Evolutionary conservation across 345 rosid species (phyloP).

Genomic region (Abelmoschus esculentus): DNA sequence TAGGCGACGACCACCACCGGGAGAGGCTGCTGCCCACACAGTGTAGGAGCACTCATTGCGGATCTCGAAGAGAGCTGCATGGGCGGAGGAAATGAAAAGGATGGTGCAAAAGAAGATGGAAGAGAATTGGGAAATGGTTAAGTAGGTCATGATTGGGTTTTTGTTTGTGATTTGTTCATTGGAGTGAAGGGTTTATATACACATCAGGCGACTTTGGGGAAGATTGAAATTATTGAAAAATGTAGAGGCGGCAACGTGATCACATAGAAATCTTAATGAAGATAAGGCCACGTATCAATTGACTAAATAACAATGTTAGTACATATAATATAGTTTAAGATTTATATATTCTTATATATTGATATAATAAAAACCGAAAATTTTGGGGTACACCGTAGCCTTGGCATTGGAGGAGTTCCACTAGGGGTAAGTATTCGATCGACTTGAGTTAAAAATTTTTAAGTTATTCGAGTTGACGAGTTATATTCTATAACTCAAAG

Average conservation of each 20-base stretch:
- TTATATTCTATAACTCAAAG: too few relatives aligned
- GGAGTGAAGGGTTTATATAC: background rate
- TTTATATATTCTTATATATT: too few relatives aligned
- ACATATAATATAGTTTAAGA: too few relatives aligned
- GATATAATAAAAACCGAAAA: too few relatives aligned
- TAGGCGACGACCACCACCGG: conserved; percentile 39
- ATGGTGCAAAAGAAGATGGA: background rate
- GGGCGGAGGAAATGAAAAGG: conserved; percentile 15
- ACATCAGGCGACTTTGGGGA: background rate
- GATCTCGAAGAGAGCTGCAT: conserved; percentile 21
- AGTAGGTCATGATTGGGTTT: conserved; percentile 6
- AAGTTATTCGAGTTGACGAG: too few relatives aligned
- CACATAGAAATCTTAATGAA: background rate
- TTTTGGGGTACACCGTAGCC: conserved; percentile 23
- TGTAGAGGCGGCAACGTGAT: background rate
- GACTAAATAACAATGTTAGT: too few relatives aligned
- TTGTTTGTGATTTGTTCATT: background rate
- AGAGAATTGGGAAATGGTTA: background rate
- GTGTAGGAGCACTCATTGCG: conserved; percentile 26
- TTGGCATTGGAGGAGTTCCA: conserved; percentile 22
- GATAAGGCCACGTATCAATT: background rate
- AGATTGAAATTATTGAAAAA: background rate
- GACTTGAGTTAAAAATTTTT: too few relatives aligned
- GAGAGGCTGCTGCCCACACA: conserved; percentile 38
- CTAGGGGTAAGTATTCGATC: too few relatives aligned